Percentiles rank a stretch among this genome's conserved stretches.
phyloP scores from a whole-genome alignment of 768 basidiomycete genomes.

The Suillus weaverae region DNA sequence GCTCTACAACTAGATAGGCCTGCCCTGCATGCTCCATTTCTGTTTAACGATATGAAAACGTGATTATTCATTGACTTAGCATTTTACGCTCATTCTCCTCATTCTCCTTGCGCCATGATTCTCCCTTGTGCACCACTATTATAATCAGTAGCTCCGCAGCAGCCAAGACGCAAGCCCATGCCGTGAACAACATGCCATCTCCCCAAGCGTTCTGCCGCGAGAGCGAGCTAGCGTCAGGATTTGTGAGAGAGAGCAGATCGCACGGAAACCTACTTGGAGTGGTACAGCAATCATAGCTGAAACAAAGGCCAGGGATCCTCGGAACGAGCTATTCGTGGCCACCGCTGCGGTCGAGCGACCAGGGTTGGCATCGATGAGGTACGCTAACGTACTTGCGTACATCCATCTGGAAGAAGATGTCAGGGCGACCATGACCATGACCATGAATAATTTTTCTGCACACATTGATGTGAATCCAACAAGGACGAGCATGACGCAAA shows the following conservation, averaged over 20 bases:
- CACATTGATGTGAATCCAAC: slow-evolving; percentile 77
- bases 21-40: background rate
- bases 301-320: slow-evolving; percentile 68
- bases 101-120: slow-evolving; percentile 53
- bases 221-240: slow-evolving; percentile 1
- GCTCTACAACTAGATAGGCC: background rate
- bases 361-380: slow-evolving; percentile 83
- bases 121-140: slow-evolving; percentile 61
- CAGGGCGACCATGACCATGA: background rate
- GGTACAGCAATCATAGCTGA: slow-evolving; percentile 74
- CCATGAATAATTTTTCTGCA: slow-evolving; percentile 21
- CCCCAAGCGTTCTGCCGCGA: slow-evolving; percentile 58
- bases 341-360: slow-evolving; percentile 77
- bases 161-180: slow-evolving; percentile 57
- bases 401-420: slow-evolving; percentile 43
- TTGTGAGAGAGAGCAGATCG: background rate
- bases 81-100: slow-evolving; percentile 40
- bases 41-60: background rate
- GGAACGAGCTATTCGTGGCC: slow-evolving; percentile 74
- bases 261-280: slow-evolving; percentile 44
- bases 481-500: slow-evolving; percentile 72
- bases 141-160: slow-evolving; percentile 55
- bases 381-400: slow-evolving; percentile 73
- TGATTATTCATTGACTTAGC: background rate
- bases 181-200: slow-evolving; percentile 78